phyloP scores from a whole-genome alignment of 768 basidiomycete genomes.

The Boletus rubescentipes region DNA sequence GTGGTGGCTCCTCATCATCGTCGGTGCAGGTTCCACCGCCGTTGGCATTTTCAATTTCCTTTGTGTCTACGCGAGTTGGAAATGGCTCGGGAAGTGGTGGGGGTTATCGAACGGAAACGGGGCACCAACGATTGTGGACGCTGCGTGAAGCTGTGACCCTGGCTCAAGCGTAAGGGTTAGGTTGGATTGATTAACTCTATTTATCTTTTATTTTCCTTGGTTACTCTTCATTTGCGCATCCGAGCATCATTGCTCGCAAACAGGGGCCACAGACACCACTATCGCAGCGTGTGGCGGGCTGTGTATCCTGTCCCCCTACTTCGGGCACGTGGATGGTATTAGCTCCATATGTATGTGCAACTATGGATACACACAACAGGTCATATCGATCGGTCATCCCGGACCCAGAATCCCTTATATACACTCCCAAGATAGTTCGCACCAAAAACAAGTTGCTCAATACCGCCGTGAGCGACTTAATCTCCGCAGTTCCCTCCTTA shows the following conservation, averaged over 20 bases:
- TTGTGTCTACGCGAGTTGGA: constrained; percentile 65
- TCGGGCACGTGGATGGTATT: background rate
- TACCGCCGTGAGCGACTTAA: background rate
- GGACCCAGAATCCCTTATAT: background rate
- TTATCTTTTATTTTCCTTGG: background rate
- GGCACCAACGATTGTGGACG: constrained; percentile 2
- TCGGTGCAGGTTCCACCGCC: constrained; percentile 75
- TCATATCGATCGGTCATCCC: background rate
- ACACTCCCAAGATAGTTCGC: background rate
- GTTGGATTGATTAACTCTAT: background rate
- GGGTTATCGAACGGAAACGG: constrained; percentile 11
- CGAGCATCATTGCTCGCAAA: background rate
- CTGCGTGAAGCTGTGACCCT: constrained; percentile 10
- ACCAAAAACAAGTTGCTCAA: background rate
- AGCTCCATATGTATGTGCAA: background rate
- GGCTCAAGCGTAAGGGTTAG: background rate
- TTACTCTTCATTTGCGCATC: background rate
- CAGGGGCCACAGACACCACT: background rate
- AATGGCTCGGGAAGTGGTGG: constrained; percentile 48
- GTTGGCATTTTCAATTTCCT: constrained; percentile 73
- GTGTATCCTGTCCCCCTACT: background rate
- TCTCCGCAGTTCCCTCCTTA: background rate
- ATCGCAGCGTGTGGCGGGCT: no score
- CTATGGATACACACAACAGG: background rate
- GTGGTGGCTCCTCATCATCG: constrained; percentile 74